Evolutionary conservation across 2,329 filamentous ascomycete species (phyloP), one percentile per base, ranked within the genome.

Genomic region (Arthroderma sp.): DNA sequence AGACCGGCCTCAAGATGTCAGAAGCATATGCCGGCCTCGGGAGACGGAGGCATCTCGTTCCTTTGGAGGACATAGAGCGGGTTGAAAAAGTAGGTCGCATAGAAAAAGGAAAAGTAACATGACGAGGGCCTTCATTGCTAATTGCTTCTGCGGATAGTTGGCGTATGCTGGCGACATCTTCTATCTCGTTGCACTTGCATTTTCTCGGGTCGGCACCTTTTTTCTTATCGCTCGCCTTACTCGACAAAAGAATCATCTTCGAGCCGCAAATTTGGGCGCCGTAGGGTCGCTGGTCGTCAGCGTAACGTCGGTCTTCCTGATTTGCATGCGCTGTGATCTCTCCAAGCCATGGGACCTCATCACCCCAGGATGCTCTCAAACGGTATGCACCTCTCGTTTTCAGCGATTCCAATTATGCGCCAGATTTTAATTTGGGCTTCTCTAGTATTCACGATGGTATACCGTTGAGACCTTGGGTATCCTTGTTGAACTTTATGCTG

Each of bases 211-310:
- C 8, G 56, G 54, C 4, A 59, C 60, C 1, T 61, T 61, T 31
- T 37, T 62, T 13, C 60, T 62, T 6, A 49, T 62, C 44, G 54
- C 55, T 49, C 56, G 61, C 15, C 56, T 62, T 25, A 62, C 61
- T 44, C 56, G 53, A 31, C 52, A 60, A n/a, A 60, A 57, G 43
- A 61, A 56, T 25, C 56, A 60, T 31, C 43, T 53, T 33, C 41
- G 52, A 21, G 54, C 54, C 23, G 58, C 61, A 35, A 53, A 54
- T 56, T 23, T 56, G 9, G 59, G 61, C 8, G 28, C 52, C 15
- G 28, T 37, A 5, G 41, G 58, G 35, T 28, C 61, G 47, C 47
- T 28, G 17, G 35, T 55, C 9, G 38, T 54, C 21, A 58, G 56
- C 6, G 17, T 62, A 28, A 55, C 38, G 17, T 60, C 58, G 23